Evolutionary conservation across 345 rosid species (phyloP).

Genomic region (Euphorbia lathyris): DNA sequence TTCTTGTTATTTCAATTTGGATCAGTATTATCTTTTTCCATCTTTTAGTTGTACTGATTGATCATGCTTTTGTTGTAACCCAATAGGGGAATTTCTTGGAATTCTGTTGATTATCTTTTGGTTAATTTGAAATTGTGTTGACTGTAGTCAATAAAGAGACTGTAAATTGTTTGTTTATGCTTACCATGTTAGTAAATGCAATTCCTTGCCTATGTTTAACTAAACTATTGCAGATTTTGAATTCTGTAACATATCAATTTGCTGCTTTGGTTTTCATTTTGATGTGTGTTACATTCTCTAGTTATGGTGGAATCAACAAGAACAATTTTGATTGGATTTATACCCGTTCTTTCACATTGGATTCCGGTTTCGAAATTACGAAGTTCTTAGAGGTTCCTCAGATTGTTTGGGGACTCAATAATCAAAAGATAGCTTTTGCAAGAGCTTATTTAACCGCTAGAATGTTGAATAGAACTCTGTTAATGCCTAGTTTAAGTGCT

Average conservation of each 20-base stretch:
- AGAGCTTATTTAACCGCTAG: conserved; percentile 92
- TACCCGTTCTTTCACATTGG: conserved; percentile 21
- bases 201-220: background rate
- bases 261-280: conserved; percentile 43
- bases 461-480: conserved; percentile 75
- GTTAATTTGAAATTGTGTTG: conserved; percentile 10
- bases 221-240: background rate
- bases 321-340: conserved; percentile 20
- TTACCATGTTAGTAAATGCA: background rate
- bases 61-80: background rate
- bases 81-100: background rate
- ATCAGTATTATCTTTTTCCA: conserved; percentile 7
- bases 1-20: conserved; percentile 7
- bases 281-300: conserved; percentile 47
- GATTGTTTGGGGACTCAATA: conserved; percentile 95
- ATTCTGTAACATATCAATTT: conserved; percentile 53
- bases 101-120: background rate
- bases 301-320: conserved; percentile 21
- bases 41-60: background rate
- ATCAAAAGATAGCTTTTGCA: conserved; percentile 96
- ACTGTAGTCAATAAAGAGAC: conserved; percentile 17
- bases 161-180: background rate
- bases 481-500: conserved; percentile 92
- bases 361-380: conserved; percentile 40
- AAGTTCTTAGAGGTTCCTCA: conserved; percentile 92